A percentile compares a stretch with the other conserved stretches of the same genome.
Conservation (phyloP, 345 rosid genomes). For the Pugionium dolabratum region DNA sequence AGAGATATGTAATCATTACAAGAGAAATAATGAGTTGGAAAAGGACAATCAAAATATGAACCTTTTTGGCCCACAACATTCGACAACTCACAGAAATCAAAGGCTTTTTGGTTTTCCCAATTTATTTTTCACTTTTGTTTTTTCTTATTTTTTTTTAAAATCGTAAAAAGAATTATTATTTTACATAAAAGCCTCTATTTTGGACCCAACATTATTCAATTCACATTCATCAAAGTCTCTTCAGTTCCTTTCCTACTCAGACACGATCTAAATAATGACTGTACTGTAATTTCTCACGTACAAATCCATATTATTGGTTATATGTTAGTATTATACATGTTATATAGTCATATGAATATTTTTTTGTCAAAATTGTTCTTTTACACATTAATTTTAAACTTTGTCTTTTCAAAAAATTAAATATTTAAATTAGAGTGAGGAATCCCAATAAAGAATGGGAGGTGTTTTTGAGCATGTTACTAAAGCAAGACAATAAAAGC, state of each 20-base stretch:
- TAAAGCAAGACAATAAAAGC: constrained; percentile 70
- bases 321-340: too few species aligned
- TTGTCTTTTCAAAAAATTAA: too few species aligned
- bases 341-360: too few species aligned
- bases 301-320: neutral
- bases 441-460: constrained; percentile 73
- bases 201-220: constrained; percentile 67
- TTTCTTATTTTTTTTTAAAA: neutral
- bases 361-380: too few species aligned
- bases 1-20: constrained; percentile 52
- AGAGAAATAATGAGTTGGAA: constrained; percentile 51
- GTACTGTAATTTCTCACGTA: constrained; percentile 19
- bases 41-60: constrained; percentile 59
- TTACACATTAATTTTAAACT: neutral
- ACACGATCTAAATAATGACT: constrained; percentile 26
- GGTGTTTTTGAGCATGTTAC: constrained; percentile 63
- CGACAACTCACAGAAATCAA: constrained; percentile 50
- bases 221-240: constrained; percentile 41
- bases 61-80: constrained; percentile 59
- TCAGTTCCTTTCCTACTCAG: constrained; percentile 30
- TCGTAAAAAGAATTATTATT: constrained; percentile 40
- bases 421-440: constrained; percentile 38
- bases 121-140: constrained; percentile 13
- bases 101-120: constrained; percentile 44
- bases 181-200: constrained; percentile 56